Evolutionary conservation across 2,329 filamentous ascomycete species (phyloP), one percentile per base, ranked within the genome.

Genomic region (Diaporthe ilicicola): DNA sequence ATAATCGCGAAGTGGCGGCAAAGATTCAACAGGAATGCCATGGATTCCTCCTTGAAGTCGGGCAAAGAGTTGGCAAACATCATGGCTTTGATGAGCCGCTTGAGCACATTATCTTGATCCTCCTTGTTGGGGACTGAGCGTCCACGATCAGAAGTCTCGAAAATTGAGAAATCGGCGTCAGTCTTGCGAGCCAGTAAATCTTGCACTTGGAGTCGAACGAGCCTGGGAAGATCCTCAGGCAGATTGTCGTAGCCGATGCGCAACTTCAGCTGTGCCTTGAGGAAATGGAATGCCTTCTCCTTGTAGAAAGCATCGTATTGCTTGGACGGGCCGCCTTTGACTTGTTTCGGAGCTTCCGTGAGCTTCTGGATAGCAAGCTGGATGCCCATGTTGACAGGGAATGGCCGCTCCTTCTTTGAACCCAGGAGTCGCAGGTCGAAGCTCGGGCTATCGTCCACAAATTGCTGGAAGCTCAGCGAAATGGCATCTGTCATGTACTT

Each of bases 401-500:
- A 97, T 0, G 95, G 91, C 67, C 95, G 88, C 75, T 98, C 95
- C 75, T 92, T 92, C 77, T 94, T 94, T 0, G 96, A 95, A 0
- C 96, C 96, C 71, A 97, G 93, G 15, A 99, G 88, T 42, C 94
- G 91, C 70, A 99, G 85, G 75, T 98, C 95, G 74, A 98, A 93
- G 77, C 94, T 97, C 0, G 94, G 89, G 24, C 90, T 85, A 76
- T 98, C 96, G 79, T 99, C 96, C 7, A 95, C 91, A 78, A 92
- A 98, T 62, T 91, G 88, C 79, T 94, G 91, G 81, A 93, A 98
- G 1, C 90, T 88, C 15, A 99, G 88, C n/a, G 92, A 90, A 7
- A 95, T 91, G 2, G 95, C 93, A 59, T 94, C 93, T 7, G 93
- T 97, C 84, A 98, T 92, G 80, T 97, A 99, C 78, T 97, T 98